These are phyloP conservation scores for Serendipita sp. DNA, from an alignment of 768 basidiomycete species.

Conservation along the genomic window DNA sequence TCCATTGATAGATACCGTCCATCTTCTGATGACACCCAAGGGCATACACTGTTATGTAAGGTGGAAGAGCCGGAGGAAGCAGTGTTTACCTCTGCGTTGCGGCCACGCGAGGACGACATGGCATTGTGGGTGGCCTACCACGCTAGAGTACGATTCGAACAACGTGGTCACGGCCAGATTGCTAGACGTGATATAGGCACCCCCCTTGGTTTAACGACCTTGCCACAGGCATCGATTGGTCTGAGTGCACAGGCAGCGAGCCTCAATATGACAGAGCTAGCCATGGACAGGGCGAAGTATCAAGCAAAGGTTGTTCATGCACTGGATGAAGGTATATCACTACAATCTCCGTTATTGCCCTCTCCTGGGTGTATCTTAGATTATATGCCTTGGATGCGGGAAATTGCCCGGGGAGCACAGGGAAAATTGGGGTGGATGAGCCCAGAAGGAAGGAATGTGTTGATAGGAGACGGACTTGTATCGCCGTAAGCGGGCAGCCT, in stretches of 20 bases:
- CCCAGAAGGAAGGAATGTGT: slow-evolving; percentile 31
- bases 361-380: slow-evolving; percentile 37
- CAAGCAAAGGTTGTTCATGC: slow-evolving; percentile 27
- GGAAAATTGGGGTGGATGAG: slow-evolving; percentile 14
- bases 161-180: slow-evolving; percentile 18
- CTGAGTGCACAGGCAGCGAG: not conserved
- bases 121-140: slow-evolving; percentile 19
- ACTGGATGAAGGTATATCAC: slow-evolving; percentile 33
- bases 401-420: slow-evolving; percentile 30
- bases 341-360: slow-evolving; percentile 27
- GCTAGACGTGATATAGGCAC: slow-evolving; percentile 8
- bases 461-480: not conserved
- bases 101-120: slow-evolving; percentile 34
- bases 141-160: slow-evolving; percentile 20
- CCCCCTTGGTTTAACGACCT: not conserved
- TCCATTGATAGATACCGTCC: slow-evolving; percentile 21
- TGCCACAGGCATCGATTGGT: not conserved
- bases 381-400: slow-evolving; percentile 49
- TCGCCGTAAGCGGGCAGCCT: not conserved
- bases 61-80: not conserved
- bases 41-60: slow-evolving; percentile 20
- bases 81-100: slow-evolving; percentile 15
- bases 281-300: slow-evolving; percentile 18
- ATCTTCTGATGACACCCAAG: slow-evolving; percentile 41
- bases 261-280: slow-evolving; percentile 3